Conservation (phyloP, 192 early-diverging fungal genomes). For the Rhizophagus clarus region DNA sequence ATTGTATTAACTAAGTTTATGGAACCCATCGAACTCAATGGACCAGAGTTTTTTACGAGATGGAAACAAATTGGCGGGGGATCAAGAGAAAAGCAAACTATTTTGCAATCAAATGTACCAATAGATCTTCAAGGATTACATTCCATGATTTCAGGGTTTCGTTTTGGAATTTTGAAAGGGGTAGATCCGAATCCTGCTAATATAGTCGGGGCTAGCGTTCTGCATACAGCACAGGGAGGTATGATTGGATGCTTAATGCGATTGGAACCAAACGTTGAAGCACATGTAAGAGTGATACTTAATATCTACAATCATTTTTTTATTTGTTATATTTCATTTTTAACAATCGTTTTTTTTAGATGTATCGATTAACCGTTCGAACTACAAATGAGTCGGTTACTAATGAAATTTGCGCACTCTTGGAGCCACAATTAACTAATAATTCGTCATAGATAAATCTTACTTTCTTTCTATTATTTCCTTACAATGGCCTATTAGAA, state of each 20-base stretch:
- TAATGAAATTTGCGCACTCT: slow-evolving; percentile 37
- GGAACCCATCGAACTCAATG: slow-evolving; percentile 75
- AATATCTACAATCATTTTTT: neutral
- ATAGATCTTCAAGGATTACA: slow-evolving; percentile 59
- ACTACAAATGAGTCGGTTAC: slow-evolving; percentile 82
- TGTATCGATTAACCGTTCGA: slow-evolving; percentile 89
- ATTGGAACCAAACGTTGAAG: slow-evolving; percentile 82
- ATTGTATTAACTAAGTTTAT: slow-evolving; percentile 86
- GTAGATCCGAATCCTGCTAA: slow-evolving; percentile 91
- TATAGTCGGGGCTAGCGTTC: slow-evolving; percentile 87
- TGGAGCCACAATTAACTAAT: slow-evolving; percentile 16
- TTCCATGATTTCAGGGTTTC: slow-evolving; percentile 64
- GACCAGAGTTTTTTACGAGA: slow-evolving; percentile 81
- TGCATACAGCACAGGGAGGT: slow-evolving; percentile 70
- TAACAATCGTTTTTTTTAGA: slow-evolving; percentile 44
- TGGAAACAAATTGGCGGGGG: slow-evolving; percentile 97
- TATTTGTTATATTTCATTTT: slow-evolving; percentile 15
- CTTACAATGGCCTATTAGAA: neutral
- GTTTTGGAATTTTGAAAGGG: slow-evolving; percentile 75
- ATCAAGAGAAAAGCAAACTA: slow-evolving; percentile 76
- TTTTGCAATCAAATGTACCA: slow-evolving; percentile 55
- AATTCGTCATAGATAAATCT: neutral
- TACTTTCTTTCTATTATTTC: neutral
- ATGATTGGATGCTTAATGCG: slow-evolving; percentile 91
- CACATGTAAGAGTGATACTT: slow-evolving; percentile 58